Evolutionary conservation across 441 rosid species (phyloP), one percentile per base, ranked within the genome.

Genomic region (Gossypium schwendimanii): DNA sequence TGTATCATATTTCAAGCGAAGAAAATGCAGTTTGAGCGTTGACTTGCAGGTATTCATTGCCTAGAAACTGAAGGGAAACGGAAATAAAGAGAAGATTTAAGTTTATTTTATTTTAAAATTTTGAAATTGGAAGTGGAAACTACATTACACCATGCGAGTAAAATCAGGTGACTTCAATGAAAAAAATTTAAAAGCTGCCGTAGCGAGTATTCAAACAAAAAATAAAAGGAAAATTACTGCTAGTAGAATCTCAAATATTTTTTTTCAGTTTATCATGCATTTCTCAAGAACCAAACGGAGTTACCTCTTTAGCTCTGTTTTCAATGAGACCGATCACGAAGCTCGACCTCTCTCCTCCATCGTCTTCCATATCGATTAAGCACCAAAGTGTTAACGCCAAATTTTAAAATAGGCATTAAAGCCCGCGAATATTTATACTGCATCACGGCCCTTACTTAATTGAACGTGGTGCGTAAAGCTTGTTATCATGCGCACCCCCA

Each of bases 291-390:
- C 44, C 77, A 69, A 82, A 75, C 75, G 31, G 78, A 64, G 53
- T 12, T 86, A 94, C 99, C 99, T 95, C 99, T 87, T 91, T 95
- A 59, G 98, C 97, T 84, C 98, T 82, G 85, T 95, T 95, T 87
- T 91, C 97, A 26, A 91, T 95, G 71, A 93, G 86, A 62, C 97
- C 89, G 70, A 86, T 80, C 60, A 90, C 91, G 79, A 93, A 87
- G 86, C 93, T 93, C 68, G 99, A 91, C 80, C 87, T 82, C 80
- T 90, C 96, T 76, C 87, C 93, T 28, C 84, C 90, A 11, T 88
- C 99, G 81, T 91, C 99, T 78, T 93, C 98, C 99, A 94, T 93
- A 73, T 80, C 45, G 66, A 70, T 21, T 55, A 36, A 17, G 61
- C 72, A 53, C 1, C 50, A 10, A 52, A 49, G 28, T n/a, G 9